Percentiles rank a stretch among this genome's conserved stretches.
Evolutionary conservation across 2,329 filamentous ascomycete species (phyloP).

Genomic region (Drechslerella coelobrocha): DNA sequence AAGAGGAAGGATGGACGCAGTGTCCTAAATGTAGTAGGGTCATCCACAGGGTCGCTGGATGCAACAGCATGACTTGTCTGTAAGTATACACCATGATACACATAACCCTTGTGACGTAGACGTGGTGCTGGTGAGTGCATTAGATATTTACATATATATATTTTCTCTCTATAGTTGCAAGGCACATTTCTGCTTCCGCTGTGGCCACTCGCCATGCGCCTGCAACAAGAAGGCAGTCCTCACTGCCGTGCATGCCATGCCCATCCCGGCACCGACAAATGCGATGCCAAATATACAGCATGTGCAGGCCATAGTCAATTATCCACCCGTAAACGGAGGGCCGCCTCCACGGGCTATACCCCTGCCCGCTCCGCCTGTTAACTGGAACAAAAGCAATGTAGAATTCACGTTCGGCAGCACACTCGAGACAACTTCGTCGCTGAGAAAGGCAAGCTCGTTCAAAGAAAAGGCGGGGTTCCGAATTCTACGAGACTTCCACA

Average conservation of each 20-base stretch:
- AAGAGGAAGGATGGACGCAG: constrained; percentile 45
- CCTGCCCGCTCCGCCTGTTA: not conserved
- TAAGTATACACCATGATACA: constrained; percentile 14
- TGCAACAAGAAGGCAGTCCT: constrained; percentile 12
- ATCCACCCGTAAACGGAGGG: too few relatives aligned
- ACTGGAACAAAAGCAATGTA: constrained; percentile 19
- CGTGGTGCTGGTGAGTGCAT: too few relatives aligned
- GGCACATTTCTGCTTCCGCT: constrained; percentile 36
- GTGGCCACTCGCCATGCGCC: constrained; percentile 19
- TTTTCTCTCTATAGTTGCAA: constrained; percentile 14
- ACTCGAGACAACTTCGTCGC: not conserved
- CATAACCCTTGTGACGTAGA: too few relatives aligned
- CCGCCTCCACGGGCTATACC: not conserved
- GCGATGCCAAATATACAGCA: too few relatives aligned
- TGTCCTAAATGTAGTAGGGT: constrained; percentile 42
- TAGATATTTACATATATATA: not conserved
- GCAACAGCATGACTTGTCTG: constrained; percentile 42
- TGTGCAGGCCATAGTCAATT: too few relatives aligned
- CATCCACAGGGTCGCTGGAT: constrained; percentile 23
- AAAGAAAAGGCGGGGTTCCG: constrained; percentile 15
- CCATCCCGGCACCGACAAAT: too few relatives aligned
- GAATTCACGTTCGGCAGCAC: constrained; percentile 17
- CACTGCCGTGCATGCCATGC: too few relatives aligned
- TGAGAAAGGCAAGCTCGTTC: constrained; percentile 1
- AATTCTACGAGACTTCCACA: constrained; percentile 15